phyloP scores from a whole-genome alignment of 139 green algal species.

The Chlamydomonas sphaeroides region DNA sequence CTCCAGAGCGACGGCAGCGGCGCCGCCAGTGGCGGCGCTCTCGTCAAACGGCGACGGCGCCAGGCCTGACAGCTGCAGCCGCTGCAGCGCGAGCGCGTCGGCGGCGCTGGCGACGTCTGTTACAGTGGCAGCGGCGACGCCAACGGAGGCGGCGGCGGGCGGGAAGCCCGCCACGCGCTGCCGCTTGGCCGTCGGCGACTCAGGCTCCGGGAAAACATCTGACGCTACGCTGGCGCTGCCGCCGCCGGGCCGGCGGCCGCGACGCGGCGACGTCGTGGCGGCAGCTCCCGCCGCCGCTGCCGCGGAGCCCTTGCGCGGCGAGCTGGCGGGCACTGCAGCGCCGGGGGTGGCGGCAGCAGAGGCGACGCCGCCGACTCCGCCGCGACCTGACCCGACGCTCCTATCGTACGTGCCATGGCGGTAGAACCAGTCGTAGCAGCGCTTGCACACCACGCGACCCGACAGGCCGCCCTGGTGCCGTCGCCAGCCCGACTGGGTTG shows the following conservation, averaged over 20 bases:
- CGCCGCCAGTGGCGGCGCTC: background rate
- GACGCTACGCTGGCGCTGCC: too few relatives aligned
- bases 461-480: conserved; percentile 10
- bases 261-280: too few relatives aligned
- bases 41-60: too few relatives aligned
- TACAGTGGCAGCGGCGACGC: too few relatives aligned
- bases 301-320: background rate
- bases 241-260: too few relatives aligned
- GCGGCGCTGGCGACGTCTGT: too few relatives aligned
- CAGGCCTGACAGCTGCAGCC: too few relatives aligned
- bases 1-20: background rate
- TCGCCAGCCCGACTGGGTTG: conserved; percentile 4
- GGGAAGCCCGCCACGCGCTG: too few relatives aligned
- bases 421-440: conserved; percentile 38
- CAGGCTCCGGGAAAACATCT: too few relatives aligned
- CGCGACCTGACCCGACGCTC: background rate
- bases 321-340: background rate
- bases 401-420: conserved; percentile 32
- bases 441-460: conserved; percentile 24
- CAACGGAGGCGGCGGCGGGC: background rate
- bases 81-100: background rate
- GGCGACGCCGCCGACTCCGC: background rate
- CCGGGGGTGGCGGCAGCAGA: background rate
- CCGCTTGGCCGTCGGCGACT: too few relatives aligned
- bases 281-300: too few relatives aligned